Evolutionary conservation across 129 eudicot genomes (phyloP).

Genomic region (Daucus carota): DH1_v3.0 NC_030381.2:7451501-7452000

Average conservation of each 20-base stretch:
- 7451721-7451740: background rate
- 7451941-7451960: too few species aligned
- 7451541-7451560: conserved; percentile 58
- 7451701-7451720: background rate
- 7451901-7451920: too few species aligned
- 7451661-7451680: background rate
- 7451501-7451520: background rate
- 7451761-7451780: background rate
- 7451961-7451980: too few species aligned
- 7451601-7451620: conserved; percentile 92
- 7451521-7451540: conserved; percentile 1
- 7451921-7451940: too few species aligned
- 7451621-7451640: conserved; percentile 82
- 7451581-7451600: conserved; percentile 88
- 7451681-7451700: too few species aligned
- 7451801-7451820: background rate
- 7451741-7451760: background rate
- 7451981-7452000: too few species aligned
- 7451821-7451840: background rate
- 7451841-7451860: background rate
- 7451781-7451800: background rate
- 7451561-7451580: conserved; percentile 79
- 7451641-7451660: conserved; percentile 25
- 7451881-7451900: background rate
- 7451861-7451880: background rate